Conservation (phyloP, 306 rosid genomes). For the Canavalia ensiformis region DNA sequence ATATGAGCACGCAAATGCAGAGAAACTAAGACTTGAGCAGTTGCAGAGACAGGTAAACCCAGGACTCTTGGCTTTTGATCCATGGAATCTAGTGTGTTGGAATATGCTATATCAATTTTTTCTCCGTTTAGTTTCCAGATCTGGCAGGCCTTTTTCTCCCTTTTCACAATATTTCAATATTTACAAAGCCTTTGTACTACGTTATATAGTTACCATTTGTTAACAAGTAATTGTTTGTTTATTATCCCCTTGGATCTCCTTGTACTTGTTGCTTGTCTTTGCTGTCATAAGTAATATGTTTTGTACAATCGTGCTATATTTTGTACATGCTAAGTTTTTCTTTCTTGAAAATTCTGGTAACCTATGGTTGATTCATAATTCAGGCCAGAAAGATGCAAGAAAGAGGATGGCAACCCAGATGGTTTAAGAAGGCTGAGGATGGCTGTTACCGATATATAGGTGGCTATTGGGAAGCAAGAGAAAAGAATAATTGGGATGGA, state of each 20-base stretch:
- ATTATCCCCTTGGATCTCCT: not conserved
- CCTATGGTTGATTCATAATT: slow-evolving; percentile 34
- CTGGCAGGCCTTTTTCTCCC: not conserved
- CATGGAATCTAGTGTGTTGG: slow-evolving; percentile 12
- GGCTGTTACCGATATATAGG: slow-evolving; percentile 86
- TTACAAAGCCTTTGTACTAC: not conserved
- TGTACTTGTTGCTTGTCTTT: not conserved
- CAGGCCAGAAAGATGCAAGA: slow-evolving; percentile 99
- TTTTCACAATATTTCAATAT: not conserved
- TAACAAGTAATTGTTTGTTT: not conserved
- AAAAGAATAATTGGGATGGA: slow-evolving; percentile 75
- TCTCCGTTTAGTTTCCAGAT: not conserved
- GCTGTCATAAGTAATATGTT: too few relatives aligned
- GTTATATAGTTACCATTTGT: slow-evolving; percentile 3
- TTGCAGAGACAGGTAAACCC: slow-evolving; percentile 91
- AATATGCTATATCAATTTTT: slow-evolving; percentile 1
- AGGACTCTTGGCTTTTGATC: not conserved
- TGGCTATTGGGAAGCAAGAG: slow-evolving; percentile 96
- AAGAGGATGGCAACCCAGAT: slow-evolving; percentile 98
- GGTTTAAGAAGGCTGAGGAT: slow-evolving; percentile 90
- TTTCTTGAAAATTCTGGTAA: slow-evolving; percentile 29
- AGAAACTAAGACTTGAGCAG: slow-evolving; percentile 96
- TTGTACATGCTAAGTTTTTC: not conserved
- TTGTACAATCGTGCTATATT: not conserved
- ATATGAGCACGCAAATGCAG: slow-evolving; percentile 87